Base-by-base conservation (phyloP, 2,329 filamentous ascomycete species). In the Sarocladiaceae sp. region DNA sequence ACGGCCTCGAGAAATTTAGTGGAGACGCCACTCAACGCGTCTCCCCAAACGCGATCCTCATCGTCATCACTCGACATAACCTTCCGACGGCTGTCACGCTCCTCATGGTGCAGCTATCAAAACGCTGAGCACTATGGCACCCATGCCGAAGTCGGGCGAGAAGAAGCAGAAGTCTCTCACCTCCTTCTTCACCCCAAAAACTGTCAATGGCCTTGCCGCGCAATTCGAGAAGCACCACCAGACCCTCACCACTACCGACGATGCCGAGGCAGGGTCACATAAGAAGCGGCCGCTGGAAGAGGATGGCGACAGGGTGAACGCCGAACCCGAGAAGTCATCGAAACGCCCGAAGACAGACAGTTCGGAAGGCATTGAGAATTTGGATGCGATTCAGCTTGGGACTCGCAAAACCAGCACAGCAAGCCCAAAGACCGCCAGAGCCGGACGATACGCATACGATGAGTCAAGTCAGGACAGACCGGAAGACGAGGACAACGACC, bases 121-220 rank as follows among this genome's bases (percentile, higher is more conserved):
- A 27, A 21, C 23, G 13, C n/a, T 27, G 4, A 29, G 15, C 39
- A 47, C 33, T 26, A 67, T 67, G 64, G 54, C 63, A 16, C 62
- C 63, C 9, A 44, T 53, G 32, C 47, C 69, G 1, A 70, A 69
- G 43, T 52, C 66, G 0, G 53, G 65, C 21, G 66, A 61, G 45
- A 85, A 84, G 63, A 86, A 83, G 55, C 88, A 96, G 58, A 78
- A 83, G 52, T 87, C 88, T 1, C 83, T 96, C 49, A 93, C 88
- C 3, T 90, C 82, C 58, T 95, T 95, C 66, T 95, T 95, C 60
- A 77, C 80, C 1, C 80, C 79, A 12, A 82, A 76, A 50, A 67
- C 76, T 11, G 60, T 66, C 57, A 75, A 74, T 59, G 69, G 67
- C 46, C 54, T 68, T 19, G 55, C 62, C n/a, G 57, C 65, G 27